Evolutionary conservation across 371 early-diverging fungal genomes (phyloP).

Genomic region (Nematocida ausubeli): DNA sequence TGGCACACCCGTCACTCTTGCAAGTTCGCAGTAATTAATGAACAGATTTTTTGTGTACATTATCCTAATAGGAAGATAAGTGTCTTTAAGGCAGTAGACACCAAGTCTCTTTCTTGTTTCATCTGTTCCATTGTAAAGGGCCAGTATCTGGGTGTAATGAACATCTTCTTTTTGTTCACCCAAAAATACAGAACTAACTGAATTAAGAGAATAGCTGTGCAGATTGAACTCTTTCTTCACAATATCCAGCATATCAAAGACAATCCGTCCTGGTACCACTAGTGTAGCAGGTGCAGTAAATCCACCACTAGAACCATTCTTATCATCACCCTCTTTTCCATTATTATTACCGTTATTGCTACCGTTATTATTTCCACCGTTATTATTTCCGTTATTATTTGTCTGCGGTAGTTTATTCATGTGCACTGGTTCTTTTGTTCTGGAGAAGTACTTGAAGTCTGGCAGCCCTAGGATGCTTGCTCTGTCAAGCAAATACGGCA

Average conservation of each 20-base stretch:
- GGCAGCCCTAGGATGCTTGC: slow-evolving; percentile 74
- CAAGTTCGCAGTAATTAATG: slow-evolving; percentile 96
- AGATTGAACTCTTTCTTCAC: slow-evolving; percentile 94
- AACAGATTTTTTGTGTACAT: slow-evolving; percentile 92
- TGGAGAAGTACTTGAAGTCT: slow-evolving; percentile 78
- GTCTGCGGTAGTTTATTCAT: background rate
- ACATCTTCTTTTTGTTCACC: slow-evolving; percentile 99
- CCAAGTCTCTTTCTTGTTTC: slow-evolving; percentile 93
- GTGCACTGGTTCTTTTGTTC: slow-evolving; percentile 64
- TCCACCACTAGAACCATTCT: background rate
- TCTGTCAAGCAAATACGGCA: slow-evolving; percentile 89
- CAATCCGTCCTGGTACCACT: slow-evolving; percentile 81
- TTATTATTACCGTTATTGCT: background rate
- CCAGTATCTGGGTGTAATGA: slow-evolving; percentile 91
- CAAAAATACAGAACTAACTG: slow-evolving; percentile 89
- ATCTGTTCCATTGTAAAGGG: slow-evolving; percentile 82
- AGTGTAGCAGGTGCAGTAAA: background rate
- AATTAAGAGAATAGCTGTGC: slow-evolving; percentile 89
- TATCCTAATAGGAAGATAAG: slow-evolving; percentile 85
- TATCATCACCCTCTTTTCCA: no score
- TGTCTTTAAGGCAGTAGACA: slow-evolving; percentile 95
- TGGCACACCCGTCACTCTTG: slow-evolving; percentile 87
- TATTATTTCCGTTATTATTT: background rate
- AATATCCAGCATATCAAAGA: slow-evolving; percentile 86
- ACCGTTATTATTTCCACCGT: background rate